These are phyloP conservation scores for Thozetella sp. DNA, from an alignment of 495 filamentous ascomycete genomes.

Conservation along the genomic window DNA sequence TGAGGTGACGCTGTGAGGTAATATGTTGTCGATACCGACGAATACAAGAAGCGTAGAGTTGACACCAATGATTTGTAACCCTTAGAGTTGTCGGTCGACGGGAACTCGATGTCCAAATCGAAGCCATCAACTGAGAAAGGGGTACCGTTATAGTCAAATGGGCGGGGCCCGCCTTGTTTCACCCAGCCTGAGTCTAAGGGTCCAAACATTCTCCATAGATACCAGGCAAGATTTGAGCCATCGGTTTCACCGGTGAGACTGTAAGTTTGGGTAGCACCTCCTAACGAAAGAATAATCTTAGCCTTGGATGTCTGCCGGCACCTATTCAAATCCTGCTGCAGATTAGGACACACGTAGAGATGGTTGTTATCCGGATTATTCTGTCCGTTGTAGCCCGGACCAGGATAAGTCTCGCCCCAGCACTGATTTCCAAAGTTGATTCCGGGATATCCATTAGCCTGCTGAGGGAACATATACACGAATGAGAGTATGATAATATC, in stretches of 20 bases:
- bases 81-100: slow-evolving; percentile 28
- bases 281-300: not conserved
- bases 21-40: slow-evolving; percentile 8
- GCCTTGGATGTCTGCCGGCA: slow-evolving; percentile 9
- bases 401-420: slow-evolving; percentile 34
- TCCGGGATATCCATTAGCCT: slow-evolving; percentile 54
- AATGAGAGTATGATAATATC: slow-evolving; percentile 74
- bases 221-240: slow-evolving; percentile 60
- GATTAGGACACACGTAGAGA: slow-evolving; percentile 31
- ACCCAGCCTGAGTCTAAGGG: slow-evolving; percentile 43
- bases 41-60: not conserved
- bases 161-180: slow-evolving; percentile 28
- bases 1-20: slow-evolving; percentile 56
- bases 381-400: slow-evolving; percentile 28
- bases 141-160: slow-evolving; percentile 45
- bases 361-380: slow-evolving; percentile 20
- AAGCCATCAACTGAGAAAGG: slow-evolving; percentile 55
- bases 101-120: slow-evolving; percentile 57
- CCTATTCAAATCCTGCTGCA: slow-evolving; percentile 47
- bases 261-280: slow-evolving; percentile 25
- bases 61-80: slow-evolving; percentile 36
- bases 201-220: slow-evolving; percentile 67
- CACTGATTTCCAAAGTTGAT: slow-evolving; percentile 72
- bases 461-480: slow-evolving; percentile 63
- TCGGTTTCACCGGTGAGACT: slow-evolving; percentile 36